Evolutionary conservation across 1,139 yeast genomes (phyloP).

Genomic region (Taphrina sp.): DNA sequence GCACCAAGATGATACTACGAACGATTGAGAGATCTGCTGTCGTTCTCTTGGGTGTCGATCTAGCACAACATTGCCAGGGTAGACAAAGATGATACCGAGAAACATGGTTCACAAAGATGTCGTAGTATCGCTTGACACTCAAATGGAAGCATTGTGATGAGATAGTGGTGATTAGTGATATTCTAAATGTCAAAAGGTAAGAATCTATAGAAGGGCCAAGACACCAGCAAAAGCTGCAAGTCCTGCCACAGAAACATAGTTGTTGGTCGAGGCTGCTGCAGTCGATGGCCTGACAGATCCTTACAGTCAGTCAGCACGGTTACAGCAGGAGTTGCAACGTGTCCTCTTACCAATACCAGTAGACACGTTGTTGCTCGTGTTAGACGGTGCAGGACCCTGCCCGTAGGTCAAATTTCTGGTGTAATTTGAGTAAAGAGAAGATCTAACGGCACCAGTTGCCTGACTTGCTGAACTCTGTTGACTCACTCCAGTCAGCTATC

Average conservation of each 20-base stretch:
- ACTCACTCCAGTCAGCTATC: too few species aligned
- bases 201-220: not conserved
- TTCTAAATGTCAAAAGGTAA: not conserved
- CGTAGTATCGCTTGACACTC: not conserved
- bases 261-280: conserved; percentile 4
- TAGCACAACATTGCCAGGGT: not conserved
- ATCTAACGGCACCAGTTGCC: not conserved
- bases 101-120: not conserved
- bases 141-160: not conserved
- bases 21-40: not conserved
- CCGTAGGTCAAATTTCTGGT: not conserved
- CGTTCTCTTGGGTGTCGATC: not conserved
- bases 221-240: conserved; percentile 2
- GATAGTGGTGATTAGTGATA: not conserved
- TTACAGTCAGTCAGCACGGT: not conserved
- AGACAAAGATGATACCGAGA: not conserved
- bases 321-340: not conserved
- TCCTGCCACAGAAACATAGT: conserved; percentile 14
- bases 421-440: not conserved
- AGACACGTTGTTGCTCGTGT: not conserved
- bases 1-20: too few species aligned
- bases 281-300: conserved; percentile 1
- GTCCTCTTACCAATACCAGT: not conserved
- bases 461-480: not conserved
- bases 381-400: not conserved